phyloP scores from a whole-genome alignment of 495 filamentous ascomycete genomes.

The Penicillium waksmanii region DNA sequence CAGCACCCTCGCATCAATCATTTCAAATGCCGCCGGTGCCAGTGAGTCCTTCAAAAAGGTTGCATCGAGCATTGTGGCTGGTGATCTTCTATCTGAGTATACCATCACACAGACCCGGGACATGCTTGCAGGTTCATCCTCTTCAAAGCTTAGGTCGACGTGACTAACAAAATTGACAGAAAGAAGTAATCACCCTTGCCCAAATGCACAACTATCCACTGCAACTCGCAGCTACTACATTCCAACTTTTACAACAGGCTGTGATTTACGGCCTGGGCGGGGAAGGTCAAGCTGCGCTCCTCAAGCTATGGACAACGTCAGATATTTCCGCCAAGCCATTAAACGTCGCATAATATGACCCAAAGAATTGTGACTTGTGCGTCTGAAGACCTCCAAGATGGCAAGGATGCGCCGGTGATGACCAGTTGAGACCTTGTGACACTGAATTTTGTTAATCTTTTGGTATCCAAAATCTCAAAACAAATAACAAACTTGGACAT shows the following conservation, averaged over 20 bases:
- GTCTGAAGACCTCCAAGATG: too few species aligned
- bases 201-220: constrained; percentile 14
- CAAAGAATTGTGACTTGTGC: too few species aligned
- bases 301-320: constrained; percentile 12
- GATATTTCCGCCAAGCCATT: not conserved
- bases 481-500: too few species aligned
- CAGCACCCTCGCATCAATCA: constrained; percentile 9
- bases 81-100: not conserved
- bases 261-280: constrained; percentile 10
- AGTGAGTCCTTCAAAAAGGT: constrained; percentile 8
- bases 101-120: constrained; percentile 2
- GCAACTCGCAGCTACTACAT: constrained; percentile 12
- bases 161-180: constrained; percentile 8
- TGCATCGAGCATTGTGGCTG: not conserved
- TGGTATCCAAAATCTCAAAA: too few species aligned
- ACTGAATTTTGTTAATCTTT: too few species aligned
- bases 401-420: too few species aligned
- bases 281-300: constrained; percentile 9
- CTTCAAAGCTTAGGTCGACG: not conserved
- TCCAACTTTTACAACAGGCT: constrained; percentile 14
- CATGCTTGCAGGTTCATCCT: constrained; percentile 3
- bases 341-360: not conserved
- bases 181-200: constrained; percentile 13
- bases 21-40: constrained; percentile 14
- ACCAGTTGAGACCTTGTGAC: too few species aligned